Conservation (phyloP, 257 asterid species). For the Hygrophila difformis region DNA sequence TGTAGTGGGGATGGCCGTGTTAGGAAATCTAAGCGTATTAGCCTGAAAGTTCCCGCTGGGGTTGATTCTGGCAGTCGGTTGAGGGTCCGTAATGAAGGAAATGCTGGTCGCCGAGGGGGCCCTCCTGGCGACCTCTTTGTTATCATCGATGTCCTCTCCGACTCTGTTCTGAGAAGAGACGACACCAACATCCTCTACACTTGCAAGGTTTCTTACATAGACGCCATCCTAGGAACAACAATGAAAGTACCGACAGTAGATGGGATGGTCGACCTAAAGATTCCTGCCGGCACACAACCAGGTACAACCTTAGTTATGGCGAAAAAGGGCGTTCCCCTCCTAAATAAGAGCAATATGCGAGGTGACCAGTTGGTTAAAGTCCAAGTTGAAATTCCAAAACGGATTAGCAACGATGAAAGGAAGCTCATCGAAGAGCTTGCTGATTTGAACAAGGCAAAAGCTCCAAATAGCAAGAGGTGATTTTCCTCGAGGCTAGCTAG, state of each 20-base stretch:
- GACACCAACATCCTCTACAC: slow-evolving; percentile 81
- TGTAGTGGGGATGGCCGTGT: slow-evolving; percentile 81
- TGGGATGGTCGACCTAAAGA: slow-evolving; percentile 78
- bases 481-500: no score
- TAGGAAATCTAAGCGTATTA: slow-evolving; percentile 79
- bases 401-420: slow-evolving; percentile 80
- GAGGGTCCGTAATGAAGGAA: slow-evolving; percentile 88
- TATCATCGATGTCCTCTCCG: slow-evolving; percentile 61
- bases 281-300: slow-evolving; percentile 92
- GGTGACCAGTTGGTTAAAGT: slow-evolving; percentile 96
- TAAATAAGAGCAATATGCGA: slow-evolving; percentile 71
- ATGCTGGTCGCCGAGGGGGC: slow-evolving; percentile 88
- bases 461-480: no score
- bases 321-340: slow-evolving; percentile 72
- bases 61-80: slow-evolving; percentile 85
- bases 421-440: slow-evolving; percentile 92
- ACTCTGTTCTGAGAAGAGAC: slow-evolving; percentile 71
- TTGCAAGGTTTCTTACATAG: slow-evolving; percentile 78
- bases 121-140: slow-evolving; percentile 93
- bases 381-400: slow-evolving; percentile 95
- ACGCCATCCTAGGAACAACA: slow-evolving; percentile 82
- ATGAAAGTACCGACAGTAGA: slow-evolving; percentile 89
- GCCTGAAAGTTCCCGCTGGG: slow-evolving; percentile 92
- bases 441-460: slow-evolving; percentile 58
- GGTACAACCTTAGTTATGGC: slow-evolving; percentile 94